phyloP scores from a whole-genome alignment of 2,329 filamentous ascomycete genomes.

The Cordyceps tenuipes region DNA sequence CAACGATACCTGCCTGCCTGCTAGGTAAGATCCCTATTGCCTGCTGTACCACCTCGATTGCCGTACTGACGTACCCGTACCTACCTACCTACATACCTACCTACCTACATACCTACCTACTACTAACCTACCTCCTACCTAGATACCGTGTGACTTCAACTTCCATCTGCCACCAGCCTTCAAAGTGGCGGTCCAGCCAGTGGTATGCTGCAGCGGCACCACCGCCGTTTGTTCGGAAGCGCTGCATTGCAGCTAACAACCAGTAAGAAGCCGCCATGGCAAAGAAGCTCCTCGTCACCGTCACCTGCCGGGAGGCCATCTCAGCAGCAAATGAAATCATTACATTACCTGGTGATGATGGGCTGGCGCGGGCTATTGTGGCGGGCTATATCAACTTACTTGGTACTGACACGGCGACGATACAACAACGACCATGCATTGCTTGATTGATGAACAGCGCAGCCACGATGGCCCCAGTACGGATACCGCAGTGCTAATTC shows the following conservation, averaged over 20 bases:
- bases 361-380: neutral
- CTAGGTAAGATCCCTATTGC: no score
- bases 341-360: neutral
- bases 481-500: constrained; percentile 5
- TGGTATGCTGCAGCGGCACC: neutral
- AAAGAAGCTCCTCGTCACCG: neutral
- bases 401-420: no score
- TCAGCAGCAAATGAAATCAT: neutral
- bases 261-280: neutral
- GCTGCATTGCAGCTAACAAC: neutral
- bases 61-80: no score
- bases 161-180: neutral
- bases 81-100: no score
- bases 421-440: no score
- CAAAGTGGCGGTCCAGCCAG: constrained; percentile 1
- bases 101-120: no score
- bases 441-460: neutral
- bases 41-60: no score
- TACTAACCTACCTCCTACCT: no score
- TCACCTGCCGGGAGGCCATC: neutral
- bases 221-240: neutral
- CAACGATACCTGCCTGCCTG: no score
- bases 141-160: neutral
- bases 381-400: neutral
- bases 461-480: constrained; percentile 2